Conservation (phyloP, 306 rosid species). For the Cicer pinnatifidum region DNA sequence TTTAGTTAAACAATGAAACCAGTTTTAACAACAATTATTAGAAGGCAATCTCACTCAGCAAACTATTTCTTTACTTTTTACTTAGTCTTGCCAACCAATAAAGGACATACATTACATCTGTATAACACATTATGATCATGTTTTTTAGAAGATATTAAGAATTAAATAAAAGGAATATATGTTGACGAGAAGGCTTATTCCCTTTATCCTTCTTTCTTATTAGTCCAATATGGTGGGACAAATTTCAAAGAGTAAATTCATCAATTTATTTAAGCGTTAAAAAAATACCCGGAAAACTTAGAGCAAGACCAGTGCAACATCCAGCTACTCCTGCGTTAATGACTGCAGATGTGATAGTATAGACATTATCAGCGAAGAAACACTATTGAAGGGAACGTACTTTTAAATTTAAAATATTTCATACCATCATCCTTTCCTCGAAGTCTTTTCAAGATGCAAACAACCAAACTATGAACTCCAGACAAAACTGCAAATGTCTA, state of each 20-base stretch:
- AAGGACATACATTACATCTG: background rate
- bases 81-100: background rate
- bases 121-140: background rate
- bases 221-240: conserved; percentile 15
- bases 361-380: conserved; percentile 22
- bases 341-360: conserved; percentile 56
- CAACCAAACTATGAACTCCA: conserved; percentile 96
- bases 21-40: conserved; percentile 6
- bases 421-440: conserved; percentile 98
- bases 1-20: conserved; percentile 11
- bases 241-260: background rate
- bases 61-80: background rate
- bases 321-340: conserved; percentile 98
- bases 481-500: conserved; percentile 98
- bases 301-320: conserved; percentile 97
- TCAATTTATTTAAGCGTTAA: background rate
- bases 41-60: conserved; percentile 2
- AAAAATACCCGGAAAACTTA: conserved; percentile 86
- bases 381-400: conserved; percentile 1
- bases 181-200: background rate
- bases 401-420: conserved; percentile 26
- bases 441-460: conserved; percentile 84
- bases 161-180: conserved; percentile 27
- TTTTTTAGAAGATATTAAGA: background rate
- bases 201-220: conserved; percentile 9